Base-by-base conservation (phyloP, 208 protist genomes). In the Trypanosoma boissoni region DNA sequence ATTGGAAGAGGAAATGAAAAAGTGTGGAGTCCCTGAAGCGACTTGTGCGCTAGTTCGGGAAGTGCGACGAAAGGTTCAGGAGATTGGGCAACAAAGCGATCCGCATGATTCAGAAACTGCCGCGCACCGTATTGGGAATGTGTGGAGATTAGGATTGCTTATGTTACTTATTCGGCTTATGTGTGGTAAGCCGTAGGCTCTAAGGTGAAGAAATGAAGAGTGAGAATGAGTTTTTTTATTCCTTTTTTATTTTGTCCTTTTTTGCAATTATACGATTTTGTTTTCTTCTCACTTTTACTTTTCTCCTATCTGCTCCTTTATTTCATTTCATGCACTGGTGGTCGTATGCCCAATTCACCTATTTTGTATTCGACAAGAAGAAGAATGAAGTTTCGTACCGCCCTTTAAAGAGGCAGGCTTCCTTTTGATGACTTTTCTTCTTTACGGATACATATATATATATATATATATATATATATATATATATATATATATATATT, bases 1-100 rank as follows among this genome's bases (percentile, higher is more conserved):
- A 4, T 56, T 95, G 20, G 85, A 95, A 60, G 76, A 88, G 52
- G 85, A 92, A 62, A 79, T 95, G 80, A 53, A 59, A 36, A 67
- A 78, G 48, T 64, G 76, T 39, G 68, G 66, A 3, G 67, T 79
- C 12, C 74, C 83, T 7, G 58, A 67, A 24, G 73, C 80, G 21
- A 68, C 75, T 1, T 69, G 69, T 24, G 78, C 84, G 28, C 71
- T 77, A 27, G 68, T 94, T 48, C 74, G 76, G 14, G 71, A 88
- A 44, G 68, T 95, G 43, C 77, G 81, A 28, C 59, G 65, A 36
- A 86, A 49, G 56, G 75, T 95, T 55, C 45, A 75, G 43, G 61
- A 77, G 12, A 72, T 81, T 44, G 65, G 53, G 3, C 39, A 55
- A 23, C 57, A 43, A 8, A 23, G 20, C 2, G 48, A 21, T 18